A percentile compares a stretch with the other conserved stretches of the same genome.
phyloP scores from a whole-genome alignment of 768 basidiomycete species.

The Gymnopilus dilepis region DNA sequence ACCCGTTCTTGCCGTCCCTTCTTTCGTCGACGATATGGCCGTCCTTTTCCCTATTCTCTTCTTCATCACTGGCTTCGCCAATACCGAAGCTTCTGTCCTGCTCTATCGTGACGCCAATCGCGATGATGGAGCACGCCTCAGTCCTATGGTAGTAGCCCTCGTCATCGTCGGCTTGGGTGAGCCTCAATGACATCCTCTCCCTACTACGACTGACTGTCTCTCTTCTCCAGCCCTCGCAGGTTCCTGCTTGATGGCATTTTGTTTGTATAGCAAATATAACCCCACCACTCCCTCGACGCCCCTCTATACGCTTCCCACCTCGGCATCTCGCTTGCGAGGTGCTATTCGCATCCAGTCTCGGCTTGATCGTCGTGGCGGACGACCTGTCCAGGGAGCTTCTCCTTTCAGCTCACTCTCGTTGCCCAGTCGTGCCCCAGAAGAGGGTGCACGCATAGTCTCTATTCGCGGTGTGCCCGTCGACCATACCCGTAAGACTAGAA shows the following conservation, averaged over 20 bases:
- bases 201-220: neutral
- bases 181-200: neutral
- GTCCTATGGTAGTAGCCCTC: neutral
- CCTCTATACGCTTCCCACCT: neutral
- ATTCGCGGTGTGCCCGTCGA: neutral
- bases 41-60: neutral
- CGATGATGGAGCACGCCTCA: neutral
- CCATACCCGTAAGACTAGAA: neutral
- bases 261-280: constrained; percentile 13
- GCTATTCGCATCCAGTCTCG: neutral
- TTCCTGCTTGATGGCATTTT: constrained; percentile 4
- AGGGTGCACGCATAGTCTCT: neutral
- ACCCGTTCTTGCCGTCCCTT: too few relatives aligned
- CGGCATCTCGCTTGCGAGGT: neutral
- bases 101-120: neutral
- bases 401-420: neutral
- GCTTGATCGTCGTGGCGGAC: neutral
- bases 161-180: constrained; percentile 20
- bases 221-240: constrained; percentile 10
- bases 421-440: neutral
- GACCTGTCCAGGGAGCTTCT: neutral
- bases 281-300: neutral
- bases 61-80: neutral
- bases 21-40: too few relatives aligned
- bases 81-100: neutral